These are phyloP conservation scores for Penicillium longicatenatum DNA, from an alignment of 495 filamentous ascomycete genomes.

Conservation along the genomic window DNA sequence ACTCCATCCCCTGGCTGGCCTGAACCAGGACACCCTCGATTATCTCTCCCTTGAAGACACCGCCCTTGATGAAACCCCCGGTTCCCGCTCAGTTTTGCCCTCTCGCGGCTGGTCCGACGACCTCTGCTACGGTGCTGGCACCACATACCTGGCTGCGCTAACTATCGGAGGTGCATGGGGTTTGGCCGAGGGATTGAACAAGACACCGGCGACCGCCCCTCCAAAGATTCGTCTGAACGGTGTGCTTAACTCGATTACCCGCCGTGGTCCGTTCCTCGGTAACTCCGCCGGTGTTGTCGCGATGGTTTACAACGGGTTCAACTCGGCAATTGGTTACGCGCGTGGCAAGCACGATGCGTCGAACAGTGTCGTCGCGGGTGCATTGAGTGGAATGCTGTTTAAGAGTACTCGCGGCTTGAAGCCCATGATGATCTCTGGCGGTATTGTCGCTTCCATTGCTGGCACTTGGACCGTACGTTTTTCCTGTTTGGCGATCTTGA, in stretches of 20 bases:
- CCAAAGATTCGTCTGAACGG: slow-evolving; percentile 91
- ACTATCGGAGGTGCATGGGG: slow-evolving; percentile 91
- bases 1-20: slow-evolving; percentile 90
- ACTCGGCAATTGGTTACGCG: slow-evolving; percentile 82
- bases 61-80: slow-evolving; percentile 83
- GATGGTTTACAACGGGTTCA: slow-evolving; percentile 91
- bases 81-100: slow-evolving; percentile 80
- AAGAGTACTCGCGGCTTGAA: slow-evolving; percentile 88
- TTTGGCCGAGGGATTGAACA: slow-evolving; percentile 79
- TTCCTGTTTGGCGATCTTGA: not conserved
- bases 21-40: slow-evolving; percentile 89
- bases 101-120: slow-evolving; percentile 97
- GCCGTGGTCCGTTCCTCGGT: slow-evolving; percentile 93
- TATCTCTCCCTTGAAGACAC: slow-evolving; percentile 94
- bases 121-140: slow-evolving; percentile 94
- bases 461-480: slow-evolving; percentile 84
- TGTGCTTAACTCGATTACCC: slow-evolving; percentile 88
- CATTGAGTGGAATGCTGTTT: slow-evolving; percentile 87
- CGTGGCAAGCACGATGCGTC: slow-evolving; percentile 89
- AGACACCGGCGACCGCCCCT: slow-evolving; percentile 68
- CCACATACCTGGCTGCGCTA: slow-evolving; percentile 85
- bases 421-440: slow-evolving; percentile 91
- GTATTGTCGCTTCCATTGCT: slow-evolving; percentile 80
- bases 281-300: slow-evolving; percentile 94
- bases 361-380: slow-evolving; percentile 84